Evolutionary conservation across 225 moss, liverwort and hornwort species (phyloP).

Genomic region (Pseudoscleropodium purum): DNA sequence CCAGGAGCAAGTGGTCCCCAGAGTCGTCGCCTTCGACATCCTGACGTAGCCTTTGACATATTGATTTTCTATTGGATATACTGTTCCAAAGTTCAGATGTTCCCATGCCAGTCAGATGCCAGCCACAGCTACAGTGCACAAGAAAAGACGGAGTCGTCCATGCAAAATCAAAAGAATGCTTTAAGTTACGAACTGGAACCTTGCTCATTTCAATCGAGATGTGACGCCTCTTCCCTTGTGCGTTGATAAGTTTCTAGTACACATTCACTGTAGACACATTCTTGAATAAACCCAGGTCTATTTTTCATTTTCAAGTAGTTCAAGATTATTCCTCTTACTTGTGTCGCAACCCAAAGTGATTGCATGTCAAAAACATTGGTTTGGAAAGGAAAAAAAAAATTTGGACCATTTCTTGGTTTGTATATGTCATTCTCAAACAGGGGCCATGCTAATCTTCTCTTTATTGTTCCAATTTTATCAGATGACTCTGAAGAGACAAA

Average conservation of each 20-base stretch:
- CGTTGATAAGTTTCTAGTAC: not conserved
- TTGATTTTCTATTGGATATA: not conserved
- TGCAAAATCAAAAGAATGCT: not conserved
- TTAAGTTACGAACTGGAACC: too few species aligned
- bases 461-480: conserved; percentile 39
- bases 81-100: too few species aligned
- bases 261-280: not conserved
- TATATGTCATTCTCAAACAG: conserved; percentile 37
- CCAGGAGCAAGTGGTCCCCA: too few species aligned
- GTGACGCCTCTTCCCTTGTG: not conserved
- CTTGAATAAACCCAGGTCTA: not conserved
- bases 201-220: not conserved
- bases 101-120: not conserved
- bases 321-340: not conserved
- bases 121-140: not conserved
- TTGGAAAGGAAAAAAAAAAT: not conserved
- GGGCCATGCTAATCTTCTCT: conserved; percentile 48
- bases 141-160: not conserved
- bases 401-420: conserved; percentile 25
- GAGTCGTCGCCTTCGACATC: too few species aligned
- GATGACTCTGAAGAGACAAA: conserved; percentile 19
- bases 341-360: not conserved
- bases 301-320: not conserved
- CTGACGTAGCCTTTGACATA: too few species aligned
- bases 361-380: not conserved